Base-by-base conservation (phyloP, 2,329 filamentous ascomycete genomes). In the Echinosphaeria canescens region DNA sequence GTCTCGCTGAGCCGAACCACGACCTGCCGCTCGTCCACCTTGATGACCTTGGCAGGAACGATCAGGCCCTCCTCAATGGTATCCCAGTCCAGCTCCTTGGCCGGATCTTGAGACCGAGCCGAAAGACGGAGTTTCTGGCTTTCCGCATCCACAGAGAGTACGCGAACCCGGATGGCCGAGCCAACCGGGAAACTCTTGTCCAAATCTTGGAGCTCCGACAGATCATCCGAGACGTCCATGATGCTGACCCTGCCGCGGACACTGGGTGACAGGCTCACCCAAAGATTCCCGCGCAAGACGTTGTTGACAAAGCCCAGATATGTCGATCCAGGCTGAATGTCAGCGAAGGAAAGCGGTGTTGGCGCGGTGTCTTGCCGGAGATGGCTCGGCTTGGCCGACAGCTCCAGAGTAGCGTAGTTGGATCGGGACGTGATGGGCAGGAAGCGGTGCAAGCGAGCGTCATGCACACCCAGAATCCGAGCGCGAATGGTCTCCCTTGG, bases 231-330 rank as follows among this genome's bases (percentile, higher is more conserved):
- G 7, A 88, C 67, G 41, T 95, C 84, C 46, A 88, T 69, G 33
- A 75, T 63, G 28, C 70, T 69, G 29, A 98, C 67, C 27, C 82
- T 70, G 29, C 88, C 88, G 31, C 84, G 73, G 11, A 98, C 71
- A 27, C 75, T 80, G 5, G 88, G 82, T 2, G 84, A 81, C 13
- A 98, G 51, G 41, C 82, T 93, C 24, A 90, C 75, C 85, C 88
- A 95, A 13, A 92, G 59, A 41, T 66, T 78, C 35, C 79, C 71
- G 15, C 78, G 62, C 13, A 65, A 65, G 33, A 85, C 59, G 42
- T 93, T 95, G 57, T 95, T 98, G 43, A 98, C 68, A 42, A 85
- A 95, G 1, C 75, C 84, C 27, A 90, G 48, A 48, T 78, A 70
- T 3, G 62, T 65, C 12, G 75, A 72, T 12, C 75, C 82, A 27